Evolutionary conservation across 2,329 filamentous ascomycete genomes (phyloP).

Genomic region (Penicillium sp.): DNA sequence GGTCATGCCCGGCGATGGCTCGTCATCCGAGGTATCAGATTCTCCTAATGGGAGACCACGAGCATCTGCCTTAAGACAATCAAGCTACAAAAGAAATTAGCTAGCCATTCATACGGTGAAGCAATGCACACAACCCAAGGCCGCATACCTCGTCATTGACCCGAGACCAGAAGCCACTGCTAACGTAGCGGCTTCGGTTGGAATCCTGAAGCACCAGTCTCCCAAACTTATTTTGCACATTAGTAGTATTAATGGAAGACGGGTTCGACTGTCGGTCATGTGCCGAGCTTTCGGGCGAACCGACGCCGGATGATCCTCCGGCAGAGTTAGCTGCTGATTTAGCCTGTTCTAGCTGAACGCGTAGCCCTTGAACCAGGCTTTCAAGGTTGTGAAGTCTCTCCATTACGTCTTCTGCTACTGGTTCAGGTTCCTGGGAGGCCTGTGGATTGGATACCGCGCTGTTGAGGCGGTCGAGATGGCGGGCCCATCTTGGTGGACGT

Average conservation of each 20-base stretch:
- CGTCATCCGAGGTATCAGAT: constrained; percentile 38
- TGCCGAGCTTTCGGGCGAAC: constrained; percentile 31
- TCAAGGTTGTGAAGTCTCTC: constrained; percentile 54
- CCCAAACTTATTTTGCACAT: constrained; percentile 48
- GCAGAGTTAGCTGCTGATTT: constrained; percentile 31
- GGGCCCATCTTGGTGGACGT: constrained; percentile 56
- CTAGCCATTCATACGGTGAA: not conserved
- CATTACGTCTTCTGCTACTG: constrained; percentile 45
- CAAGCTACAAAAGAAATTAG: constrained; percentile 16
- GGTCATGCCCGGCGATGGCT: constrained; percentile 31
- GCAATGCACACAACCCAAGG: constrained; percentile 25
- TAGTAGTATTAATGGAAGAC: constrained; percentile 8
- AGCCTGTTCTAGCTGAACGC: constrained; percentile 49
- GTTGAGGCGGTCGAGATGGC: constrained; percentile 47
- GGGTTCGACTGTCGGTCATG: constrained; percentile 15
- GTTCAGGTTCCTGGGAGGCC: constrained; percentile 21
- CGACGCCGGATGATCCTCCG: constrained; percentile 27
- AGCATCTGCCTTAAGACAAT: constrained; percentile 17
- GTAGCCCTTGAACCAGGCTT: constrained; percentile 53
- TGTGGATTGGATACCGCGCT: constrained; percentile 21
- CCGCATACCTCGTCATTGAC: constrained; percentile 55
- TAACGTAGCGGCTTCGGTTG: constrained; percentile 50
- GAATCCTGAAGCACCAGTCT: constrained; percentile 50
- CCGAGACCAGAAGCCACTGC: constrained; percentile 56
- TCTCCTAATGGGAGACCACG: constrained; percentile 36